These are phyloP conservation scores for Solanum hybrid DNA, from an alignment of 305 asterid species.

Conservation along the genomic window DNA sequence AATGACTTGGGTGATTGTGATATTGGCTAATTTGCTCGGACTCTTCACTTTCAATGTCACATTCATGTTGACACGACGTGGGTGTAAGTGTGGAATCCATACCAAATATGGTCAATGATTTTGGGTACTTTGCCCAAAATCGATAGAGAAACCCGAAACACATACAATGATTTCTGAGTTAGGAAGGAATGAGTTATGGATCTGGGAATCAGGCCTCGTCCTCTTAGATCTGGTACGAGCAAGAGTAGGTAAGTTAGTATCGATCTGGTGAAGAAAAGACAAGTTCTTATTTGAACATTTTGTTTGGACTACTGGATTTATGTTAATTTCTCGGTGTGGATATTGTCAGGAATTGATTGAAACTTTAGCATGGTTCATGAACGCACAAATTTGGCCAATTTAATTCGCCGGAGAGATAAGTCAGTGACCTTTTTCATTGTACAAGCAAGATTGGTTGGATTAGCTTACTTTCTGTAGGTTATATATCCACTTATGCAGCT, in stretches of 20 bases:
- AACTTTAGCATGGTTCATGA: background rate
- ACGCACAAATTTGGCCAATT: background rate
- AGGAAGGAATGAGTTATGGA: background rate
- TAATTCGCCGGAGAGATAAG: background rate
- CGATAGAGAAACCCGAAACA: background rate
- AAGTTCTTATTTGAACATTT: background rate
- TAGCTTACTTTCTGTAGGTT: background rate
- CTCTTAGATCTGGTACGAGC: background rate
- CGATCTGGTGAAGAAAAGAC: background rate
- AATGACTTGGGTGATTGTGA: background rate
- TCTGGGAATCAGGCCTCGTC: background rate
- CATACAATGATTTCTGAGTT: background rate
- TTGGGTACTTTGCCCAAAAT: background rate
- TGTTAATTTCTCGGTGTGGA: background rate
- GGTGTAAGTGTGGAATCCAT: background rate
- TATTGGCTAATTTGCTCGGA: background rate
- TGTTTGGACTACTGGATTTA: background rate
- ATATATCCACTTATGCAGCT: background rate
- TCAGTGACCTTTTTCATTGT: background rate
- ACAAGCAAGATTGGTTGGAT: background rate
- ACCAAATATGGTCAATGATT: background rate
- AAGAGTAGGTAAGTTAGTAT: background rate
- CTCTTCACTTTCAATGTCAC: background rate
- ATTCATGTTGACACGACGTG: background rate
- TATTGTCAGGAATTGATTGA: background rate